Conservation (phyloP, 805 yeast genomes). For the Scheffersomyces coipomensis region DNA sequence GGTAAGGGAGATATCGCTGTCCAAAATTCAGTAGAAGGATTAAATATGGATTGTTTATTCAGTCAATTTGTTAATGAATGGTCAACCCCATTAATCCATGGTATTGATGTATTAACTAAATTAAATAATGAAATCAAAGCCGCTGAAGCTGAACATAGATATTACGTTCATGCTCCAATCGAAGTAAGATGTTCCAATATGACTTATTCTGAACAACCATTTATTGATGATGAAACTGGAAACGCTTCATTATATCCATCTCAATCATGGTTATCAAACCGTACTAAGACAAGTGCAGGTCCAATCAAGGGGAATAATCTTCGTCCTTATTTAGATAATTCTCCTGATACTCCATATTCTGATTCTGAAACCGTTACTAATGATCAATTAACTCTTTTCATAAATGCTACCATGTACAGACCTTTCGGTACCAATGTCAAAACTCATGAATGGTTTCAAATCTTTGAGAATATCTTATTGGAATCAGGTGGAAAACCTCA, state of each 20-base stretch:
- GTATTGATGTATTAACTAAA: conserved; percentile 67
- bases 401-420: conserved; percentile 93
- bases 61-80: conserved; percentile 95
- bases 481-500: conserved; percentile 92
- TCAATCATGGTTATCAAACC: conserved; percentile 48
- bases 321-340: conserved; percentile 78
- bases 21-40: conserved; percentile 78
- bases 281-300: conserved; percentile 61
- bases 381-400: conserved; percentile 77
- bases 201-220: conserved; percentile 45
- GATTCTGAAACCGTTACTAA: conserved; percentile 59
- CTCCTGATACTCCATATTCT: conserved; percentile 62
- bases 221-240: conserved; percentile 30
- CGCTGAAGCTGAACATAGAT: conserved; percentile 62
- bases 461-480: conserved; percentile 76
- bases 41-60: conserved; percentile 93
- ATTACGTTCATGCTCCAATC: conserved; percentile 90
- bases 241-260: conserved; percentile 39
- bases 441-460: conserved; percentile 74
- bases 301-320: conserved; percentile 82
- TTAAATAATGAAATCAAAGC: conserved; percentile 58
- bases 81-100: conserved; percentile 87
- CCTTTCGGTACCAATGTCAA: conserved; percentile 82
- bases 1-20: conserved; percentile 66
- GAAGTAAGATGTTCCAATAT: conserved; percentile 94